Conservation (phyloP, 2,329 filamentous ascomycete species). For the Lachnellula cervina region DNA sequence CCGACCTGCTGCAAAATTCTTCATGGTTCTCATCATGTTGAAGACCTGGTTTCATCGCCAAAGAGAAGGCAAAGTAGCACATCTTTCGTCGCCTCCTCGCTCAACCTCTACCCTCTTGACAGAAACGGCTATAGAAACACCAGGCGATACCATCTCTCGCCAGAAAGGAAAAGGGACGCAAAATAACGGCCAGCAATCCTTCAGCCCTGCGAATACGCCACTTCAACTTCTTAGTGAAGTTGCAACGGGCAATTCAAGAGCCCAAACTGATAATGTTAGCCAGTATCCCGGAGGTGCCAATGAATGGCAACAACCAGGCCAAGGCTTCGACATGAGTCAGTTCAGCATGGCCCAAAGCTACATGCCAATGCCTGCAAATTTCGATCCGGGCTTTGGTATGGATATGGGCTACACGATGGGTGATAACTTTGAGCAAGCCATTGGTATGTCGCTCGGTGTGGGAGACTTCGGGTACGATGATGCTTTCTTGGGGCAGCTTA, state of each 20-base stretch:
- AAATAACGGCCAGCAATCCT: constrained; percentile 21
- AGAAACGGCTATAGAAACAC: background rate
- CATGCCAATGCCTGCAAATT: constrained; percentile 16
- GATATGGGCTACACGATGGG: constrained; percentile 28
- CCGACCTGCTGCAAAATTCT: constrained; percentile 63
- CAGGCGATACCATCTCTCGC: background rate
- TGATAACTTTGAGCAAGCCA: constrained; percentile 31
- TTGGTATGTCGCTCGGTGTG: constrained; percentile 30
- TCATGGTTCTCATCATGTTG: constrained; percentile 65
- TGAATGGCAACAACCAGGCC: constrained; percentile 18
- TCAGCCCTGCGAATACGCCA: constrained; percentile 31
- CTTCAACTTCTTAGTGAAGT: constrained; percentile 39
- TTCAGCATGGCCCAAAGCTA: constrained; percentile 11
- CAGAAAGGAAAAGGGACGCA: constrained; percentile 15
- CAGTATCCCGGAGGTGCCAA: constrained; percentile 18
- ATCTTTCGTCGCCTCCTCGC: background rate
- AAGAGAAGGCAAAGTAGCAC: constrained; percentile 22
- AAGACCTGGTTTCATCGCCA: constrained; percentile 51
- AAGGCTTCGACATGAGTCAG: constrained; percentile 16
- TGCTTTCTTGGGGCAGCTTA: constrained; percentile 25
- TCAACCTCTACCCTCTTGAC: constrained; percentile 3
- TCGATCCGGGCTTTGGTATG: constrained; percentile 28
- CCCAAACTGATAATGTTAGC: constrained; percentile 19
- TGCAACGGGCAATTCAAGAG: constrained; percentile 32
- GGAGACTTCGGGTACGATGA: constrained; percentile 30